Evolutionary conservation across 2,329 filamentous ascomycete genomes (phyloP).

Genomic region (Claviceps arundinis): DNA sequence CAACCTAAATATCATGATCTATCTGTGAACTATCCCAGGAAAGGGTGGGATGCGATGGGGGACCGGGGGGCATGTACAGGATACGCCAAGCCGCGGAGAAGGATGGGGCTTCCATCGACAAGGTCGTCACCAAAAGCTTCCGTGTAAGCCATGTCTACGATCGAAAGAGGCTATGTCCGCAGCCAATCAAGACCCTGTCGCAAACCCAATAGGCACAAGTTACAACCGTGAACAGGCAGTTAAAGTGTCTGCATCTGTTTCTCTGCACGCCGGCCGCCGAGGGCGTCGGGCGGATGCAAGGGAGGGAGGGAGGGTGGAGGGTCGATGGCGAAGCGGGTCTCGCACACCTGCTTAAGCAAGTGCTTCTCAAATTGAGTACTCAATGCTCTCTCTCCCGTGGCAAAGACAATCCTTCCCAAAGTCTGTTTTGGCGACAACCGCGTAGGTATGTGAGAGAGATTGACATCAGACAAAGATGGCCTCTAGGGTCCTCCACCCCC

Average conservation of each 20-base stretch:
- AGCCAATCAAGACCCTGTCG: slow-evolving; percentile 16
- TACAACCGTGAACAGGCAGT: slow-evolving; percentile 10
- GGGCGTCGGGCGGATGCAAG: slow-evolving; percentile 21
- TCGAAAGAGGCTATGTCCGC: slow-evolving; percentile 7
- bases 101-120: slow-evolving; percentile 5
- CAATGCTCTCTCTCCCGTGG: neutral
- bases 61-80: slow-evolving; percentile 3
- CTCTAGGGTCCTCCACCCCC: slow-evolving; percentile 12
- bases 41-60: slow-evolving; percentile 8
- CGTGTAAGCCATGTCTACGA: slow-evolving; percentile 13
- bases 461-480: slow-evolving; percentile 23
- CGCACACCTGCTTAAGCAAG: slow-evolving; percentile 8
- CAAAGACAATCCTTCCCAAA: slow-evolving; percentile 2
- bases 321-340: slow-evolving; percentile 13
- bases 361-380: neutral
- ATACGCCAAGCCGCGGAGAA: neutral
- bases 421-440: slow-evolving; percentile 2
- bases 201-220: slow-evolving; percentile 20
- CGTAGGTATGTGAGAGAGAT: slow-evolving; percentile 28
- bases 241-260: slow-evolving; percentile 14
- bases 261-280: slow-evolving; percentile 10
- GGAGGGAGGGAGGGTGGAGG: slow-evolving; percentile 22
- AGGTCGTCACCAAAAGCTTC: slow-evolving; percentile 11
- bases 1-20: slow-evolving; percentile 22
- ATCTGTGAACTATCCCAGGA: slow-evolving; percentile 16